These are phyloP conservation scores for Alternaria brassicicola DNA, from an alignment of 2,329 filamentous ascomycete genomes.

Conservation along the genomic window DNA sequence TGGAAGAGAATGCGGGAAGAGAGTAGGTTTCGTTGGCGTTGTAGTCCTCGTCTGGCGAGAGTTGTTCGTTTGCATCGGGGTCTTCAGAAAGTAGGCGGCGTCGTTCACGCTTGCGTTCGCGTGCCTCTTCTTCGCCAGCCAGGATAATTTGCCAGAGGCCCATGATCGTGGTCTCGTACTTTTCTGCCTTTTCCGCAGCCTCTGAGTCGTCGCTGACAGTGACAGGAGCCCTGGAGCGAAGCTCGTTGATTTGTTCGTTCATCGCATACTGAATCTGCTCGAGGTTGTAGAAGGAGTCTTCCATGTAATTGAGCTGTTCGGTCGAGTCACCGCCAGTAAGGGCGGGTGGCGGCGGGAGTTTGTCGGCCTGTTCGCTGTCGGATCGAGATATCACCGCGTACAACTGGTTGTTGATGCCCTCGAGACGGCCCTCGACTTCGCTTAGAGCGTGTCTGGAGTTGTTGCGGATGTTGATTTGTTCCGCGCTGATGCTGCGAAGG, in stretches of 20 bases:
- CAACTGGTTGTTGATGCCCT: conserved; percentile 67
- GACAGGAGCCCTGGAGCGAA: conserved; percentile 26
- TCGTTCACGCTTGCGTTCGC: conserved; percentile 46
- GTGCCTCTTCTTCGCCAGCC: conserved; percentile 50
- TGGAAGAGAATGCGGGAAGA: conserved; percentile 75
- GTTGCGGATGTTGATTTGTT: conserved; percentile 53
- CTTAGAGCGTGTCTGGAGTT: conserved; percentile 37
- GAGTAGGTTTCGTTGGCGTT: conserved; percentile 69
- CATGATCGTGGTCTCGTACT: conserved; percentile 59
- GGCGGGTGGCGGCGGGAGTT: conserved; percentile 64
- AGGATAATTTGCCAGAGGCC: conserved; percentile 61
- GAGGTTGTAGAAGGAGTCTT: conserved; percentile 61
- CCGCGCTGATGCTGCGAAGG: conserved; percentile 65
- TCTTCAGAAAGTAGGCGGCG: conserved; percentile 56
- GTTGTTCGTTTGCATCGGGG: conserved; percentile 63
- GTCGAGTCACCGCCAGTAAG: conserved; percentile 64
- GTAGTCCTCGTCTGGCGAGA: conserved; percentile 67
- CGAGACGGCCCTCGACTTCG: conserved; percentile 50
- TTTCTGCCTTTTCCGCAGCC: conserved; percentile 36
- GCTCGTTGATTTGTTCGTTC: conserved; percentile 37
- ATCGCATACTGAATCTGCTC: conserved; percentile 43
- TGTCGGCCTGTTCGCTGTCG: conserved; percentile 59
- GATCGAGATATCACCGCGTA: conserved; percentile 53
- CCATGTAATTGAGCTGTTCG: conserved; percentile 71
- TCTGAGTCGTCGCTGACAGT: conserved; percentile 27